Base-by-base conservation (phyloP, 2,329 filamentous ascomycete genomes). In the Fusarium zealandicum region DNA sequence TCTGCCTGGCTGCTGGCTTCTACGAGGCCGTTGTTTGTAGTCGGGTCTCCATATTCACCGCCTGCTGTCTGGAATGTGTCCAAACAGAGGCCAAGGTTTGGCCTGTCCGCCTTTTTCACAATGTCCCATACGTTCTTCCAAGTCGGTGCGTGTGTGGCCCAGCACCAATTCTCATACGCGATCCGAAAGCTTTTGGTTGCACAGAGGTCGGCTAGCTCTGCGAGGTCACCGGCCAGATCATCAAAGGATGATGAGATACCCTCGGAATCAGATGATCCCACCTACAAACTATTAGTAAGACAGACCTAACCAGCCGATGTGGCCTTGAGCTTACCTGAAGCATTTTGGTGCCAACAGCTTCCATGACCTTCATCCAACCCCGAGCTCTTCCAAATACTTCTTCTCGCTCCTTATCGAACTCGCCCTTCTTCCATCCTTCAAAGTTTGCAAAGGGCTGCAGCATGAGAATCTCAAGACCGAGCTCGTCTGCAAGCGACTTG, bases 141-240 rank as follows among this genome's bases (percentile, higher is more conserved):
- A 1, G 75, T 79, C 0, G 86, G 82, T 0, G 88, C 87, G 41
- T 85, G 82, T 0, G 88, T 90, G 0, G 86, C 86, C 90, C 89
- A 93, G 72, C 89, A 91, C 88, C 89, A 92, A 68, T 92, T 92
- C 73, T 93, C 89, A 63, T 92, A 93, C 0, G 89, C 88, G 14
- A 93, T 74, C 6, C 82, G 79, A 68, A 85, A 83, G 0, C 79
- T 78, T 39, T 83, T 79, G 17, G 77, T 69, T 0, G 80, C 81
- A 1, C 89, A 77, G 44, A 89, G 73, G 48, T 89, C 85, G 2
- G 84, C 85, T 6, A 93, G 75, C 51, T 86, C 79, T 1, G 79
- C 78, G 0, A 93, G 77, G 62, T 92, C 88, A 0, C 71, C 66
- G 0, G 88, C 82, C 16, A 90, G 78, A 8, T 78, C 74, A 1